Conservation (phyloP, 305 asterid genomes). For the Plantago coronopus region DNA sequence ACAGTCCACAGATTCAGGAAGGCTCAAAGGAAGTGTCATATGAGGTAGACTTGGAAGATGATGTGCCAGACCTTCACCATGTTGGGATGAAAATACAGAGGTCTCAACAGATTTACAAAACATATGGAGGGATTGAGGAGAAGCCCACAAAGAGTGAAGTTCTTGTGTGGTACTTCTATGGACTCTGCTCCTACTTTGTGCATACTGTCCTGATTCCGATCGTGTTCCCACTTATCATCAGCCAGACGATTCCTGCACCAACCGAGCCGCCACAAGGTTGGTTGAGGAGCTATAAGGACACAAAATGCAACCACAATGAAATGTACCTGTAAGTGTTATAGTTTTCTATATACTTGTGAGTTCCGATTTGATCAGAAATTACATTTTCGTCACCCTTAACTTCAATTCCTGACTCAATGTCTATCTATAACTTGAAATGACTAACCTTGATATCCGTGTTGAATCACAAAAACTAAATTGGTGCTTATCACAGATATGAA, state of each 20-base stretch:
- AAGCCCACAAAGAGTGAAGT: conserved; percentile 64
- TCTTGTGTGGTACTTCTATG: conserved; percentile 69
- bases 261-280: conserved; percentile 61
- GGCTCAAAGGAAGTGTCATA: conserved; percentile 1
- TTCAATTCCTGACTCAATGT: too few species aligned
- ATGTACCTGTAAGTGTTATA: conserved; percentile 52
- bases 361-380: too few species aligned
- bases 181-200: conserved; percentile 74
- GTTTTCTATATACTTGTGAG: background rate
- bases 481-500: conserved; percentile 40
- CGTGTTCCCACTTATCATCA: conserved; percentile 67
- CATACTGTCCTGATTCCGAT: conserved; percentile 74
- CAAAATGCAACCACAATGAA: conserved; percentile 46
- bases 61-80: background rate
- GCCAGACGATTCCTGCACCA: conserved; percentile 58
- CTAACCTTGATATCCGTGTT: background rate
- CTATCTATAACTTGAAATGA: background rate
- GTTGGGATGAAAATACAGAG: conserved; percentile 36
- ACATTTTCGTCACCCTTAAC: too few species aligned
- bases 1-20: conserved; percentile 8
- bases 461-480: background rate
- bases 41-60: conserved; percentile 1
- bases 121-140: conserved; percentile 1
- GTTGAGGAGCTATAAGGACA: conserved; percentile 46
- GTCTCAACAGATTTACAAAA: conserved; percentile 26